Conservation (phyloP, 805 yeast genomes). For the Debaryomyces hansenii region DNA sequence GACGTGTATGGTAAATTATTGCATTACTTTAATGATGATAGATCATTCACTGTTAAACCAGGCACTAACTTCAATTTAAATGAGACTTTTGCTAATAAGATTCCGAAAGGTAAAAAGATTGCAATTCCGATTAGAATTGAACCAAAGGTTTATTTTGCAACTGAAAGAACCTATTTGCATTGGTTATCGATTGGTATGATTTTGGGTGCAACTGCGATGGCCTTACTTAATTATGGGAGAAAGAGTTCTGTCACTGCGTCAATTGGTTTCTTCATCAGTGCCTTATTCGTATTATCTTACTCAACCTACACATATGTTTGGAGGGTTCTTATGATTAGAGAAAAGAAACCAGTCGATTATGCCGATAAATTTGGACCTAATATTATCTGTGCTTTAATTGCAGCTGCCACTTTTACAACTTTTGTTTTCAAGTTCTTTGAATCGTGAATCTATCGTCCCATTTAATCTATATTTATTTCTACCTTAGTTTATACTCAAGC, state of each 20-base stretch:
- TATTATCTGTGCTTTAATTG: constrained; percentile 72
- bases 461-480: not conserved
- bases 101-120: constrained; percentile 88
- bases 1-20: constrained; percentile 36
- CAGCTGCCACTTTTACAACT: constrained; percentile 63
- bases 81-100: constrained; percentile 48
- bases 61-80: constrained; percentile 48
- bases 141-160: constrained; percentile 98
- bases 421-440: constrained; percentile 54
- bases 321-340: constrained; percentile 81
- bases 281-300: constrained; percentile 70
- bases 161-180: constrained; percentile 89
- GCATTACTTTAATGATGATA: constrained; percentile 44
- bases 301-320: constrained; percentile 73
- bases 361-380: constrained; percentile 89
- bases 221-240: constrained; percentile 83
- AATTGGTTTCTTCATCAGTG: constrained; percentile 80
- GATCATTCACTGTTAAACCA: constrained; percentile 43
- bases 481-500: not conserved
- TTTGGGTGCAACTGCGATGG: constrained; percentile 84
- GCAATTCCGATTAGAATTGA: constrained; percentile 95
- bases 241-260: constrained; percentile 73
- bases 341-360: constrained; percentile 78
- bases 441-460: not conserved
- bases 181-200: constrained; percentile 93